Conservation (phyloP, 495 filamentous ascomycete species). For the Neurospora africana region DNA sequence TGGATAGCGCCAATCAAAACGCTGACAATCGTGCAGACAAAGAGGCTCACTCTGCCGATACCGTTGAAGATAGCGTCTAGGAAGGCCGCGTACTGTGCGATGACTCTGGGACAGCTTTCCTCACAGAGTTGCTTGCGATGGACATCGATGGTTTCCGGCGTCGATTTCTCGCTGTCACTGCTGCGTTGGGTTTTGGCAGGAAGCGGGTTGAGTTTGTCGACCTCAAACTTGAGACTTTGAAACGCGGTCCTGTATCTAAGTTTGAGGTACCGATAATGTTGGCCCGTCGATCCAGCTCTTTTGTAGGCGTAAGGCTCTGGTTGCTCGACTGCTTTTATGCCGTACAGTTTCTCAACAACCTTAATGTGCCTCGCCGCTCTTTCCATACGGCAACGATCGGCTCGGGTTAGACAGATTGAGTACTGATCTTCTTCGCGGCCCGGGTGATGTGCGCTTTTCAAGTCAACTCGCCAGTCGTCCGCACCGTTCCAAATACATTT, state of each 20-base stretch:
- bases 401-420: background rate
- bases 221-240: background rate
- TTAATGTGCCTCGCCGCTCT: background rate
- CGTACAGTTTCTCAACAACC: background rate
- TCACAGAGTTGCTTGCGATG: background rate
- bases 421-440: background rate
- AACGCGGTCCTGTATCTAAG: background rate
- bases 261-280: background rate
- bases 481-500: background rate
- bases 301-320: background rate
- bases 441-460: background rate
- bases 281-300: background rate
- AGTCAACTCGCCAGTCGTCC: background rate
- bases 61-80: background rate
- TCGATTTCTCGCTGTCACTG: background rate
- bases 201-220: background rate
- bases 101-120: background rate
- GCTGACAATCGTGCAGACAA: background rate
- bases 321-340: background rate
- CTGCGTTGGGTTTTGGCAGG: background rate
- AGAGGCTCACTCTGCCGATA: background rate
- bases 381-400: background rate
- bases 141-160: background rate
- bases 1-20: background rate
- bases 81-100: background rate